These are phyloP conservation scores for Nicotiana noctiflora DNA, from an alignment of 257 asterid genomes.

Conservation along the genomic window DNA sequence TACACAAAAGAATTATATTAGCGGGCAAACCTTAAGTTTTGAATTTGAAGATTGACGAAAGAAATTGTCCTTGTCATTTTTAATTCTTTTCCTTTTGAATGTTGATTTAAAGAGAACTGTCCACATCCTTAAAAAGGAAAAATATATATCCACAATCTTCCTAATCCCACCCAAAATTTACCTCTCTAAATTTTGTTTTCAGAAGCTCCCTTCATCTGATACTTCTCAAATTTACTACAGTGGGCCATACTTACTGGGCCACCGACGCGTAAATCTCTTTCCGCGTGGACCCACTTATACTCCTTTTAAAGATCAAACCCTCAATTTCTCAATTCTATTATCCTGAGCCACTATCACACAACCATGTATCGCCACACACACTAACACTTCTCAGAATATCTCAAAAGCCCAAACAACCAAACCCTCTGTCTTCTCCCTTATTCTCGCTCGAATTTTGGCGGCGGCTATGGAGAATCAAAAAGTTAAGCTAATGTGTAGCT, in stretches of 20 bases:
- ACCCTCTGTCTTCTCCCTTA: background rate
- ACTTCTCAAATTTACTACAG: background rate
- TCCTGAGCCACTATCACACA: background rate
- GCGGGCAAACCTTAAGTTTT: background rate
- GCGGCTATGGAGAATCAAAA: slow-evolving; percentile 19
- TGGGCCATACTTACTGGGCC: background rate
- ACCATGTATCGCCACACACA: background rate
- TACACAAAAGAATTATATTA: background rate
- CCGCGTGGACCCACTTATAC: slow-evolving; percentile 12
- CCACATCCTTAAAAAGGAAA: background rate
- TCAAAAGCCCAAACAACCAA: background rate
- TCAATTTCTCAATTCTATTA: background rate
- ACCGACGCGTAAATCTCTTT: slow-evolving; percentile 2
- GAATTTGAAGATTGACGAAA: background rate
- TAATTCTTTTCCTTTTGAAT: background rate
- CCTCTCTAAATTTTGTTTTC: background rate
- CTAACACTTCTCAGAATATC: background rate
- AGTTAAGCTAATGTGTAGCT: slow-evolving; percentile 66
- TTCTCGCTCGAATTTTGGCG: slow-evolving; percentile 7
- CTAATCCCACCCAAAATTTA: background rate
- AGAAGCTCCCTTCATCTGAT: background rate
- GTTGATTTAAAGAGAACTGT: background rate
- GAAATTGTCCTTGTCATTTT: background rate
- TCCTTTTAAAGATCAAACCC: background rate
- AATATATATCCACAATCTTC: background rate